Evolutionary conservation across 164 flowering plant species (phyloP).

Genomic region (Berberis vulgaris): DNA sequence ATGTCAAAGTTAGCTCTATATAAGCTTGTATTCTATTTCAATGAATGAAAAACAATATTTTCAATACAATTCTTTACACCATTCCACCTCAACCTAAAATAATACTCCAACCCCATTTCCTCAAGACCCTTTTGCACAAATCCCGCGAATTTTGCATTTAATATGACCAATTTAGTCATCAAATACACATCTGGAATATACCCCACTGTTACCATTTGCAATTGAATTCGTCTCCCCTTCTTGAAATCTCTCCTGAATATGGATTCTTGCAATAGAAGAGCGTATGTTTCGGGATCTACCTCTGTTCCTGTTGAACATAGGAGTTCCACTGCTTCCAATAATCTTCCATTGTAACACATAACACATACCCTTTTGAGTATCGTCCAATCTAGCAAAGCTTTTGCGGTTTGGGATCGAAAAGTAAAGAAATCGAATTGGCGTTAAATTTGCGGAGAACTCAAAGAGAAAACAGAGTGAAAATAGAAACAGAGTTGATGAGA

Average conservation of each 20-base stretch:
- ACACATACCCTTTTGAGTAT: constrained; percentile 32
- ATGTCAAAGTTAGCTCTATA: no score
- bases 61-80: no score
- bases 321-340: constrained; percentile 48
- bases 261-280: constrained; percentile 75
- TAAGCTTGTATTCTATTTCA: no score
- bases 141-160: constrained; percentile 61
- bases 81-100: constrained; percentile 40
- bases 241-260: constrained; percentile 42
- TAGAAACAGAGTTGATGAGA: no score
- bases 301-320: constrained; percentile 33
- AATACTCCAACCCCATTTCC: constrained; percentile 42
- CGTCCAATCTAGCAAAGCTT: constrained; percentile 25
- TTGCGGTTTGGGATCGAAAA: constrained; percentile 29
- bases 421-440: constrained; percentile 22
- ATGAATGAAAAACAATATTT: no score
- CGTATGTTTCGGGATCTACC: constrained; percentile 38
- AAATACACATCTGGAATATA: constrained; percentile 46
- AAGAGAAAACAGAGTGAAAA: no score
- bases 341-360: constrained; percentile 44
- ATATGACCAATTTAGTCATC: constrained; percentile 51
- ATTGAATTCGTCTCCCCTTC: constrained; percentile 50
- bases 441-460: no score
- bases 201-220: constrained; percentile 61
- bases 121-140: constrained; percentile 56